Evolutionary conservation across 139 green algal species (phyloP), one percentile per base, ranked within the genome.

Genomic region (Pleodorina starrii): DNA sequence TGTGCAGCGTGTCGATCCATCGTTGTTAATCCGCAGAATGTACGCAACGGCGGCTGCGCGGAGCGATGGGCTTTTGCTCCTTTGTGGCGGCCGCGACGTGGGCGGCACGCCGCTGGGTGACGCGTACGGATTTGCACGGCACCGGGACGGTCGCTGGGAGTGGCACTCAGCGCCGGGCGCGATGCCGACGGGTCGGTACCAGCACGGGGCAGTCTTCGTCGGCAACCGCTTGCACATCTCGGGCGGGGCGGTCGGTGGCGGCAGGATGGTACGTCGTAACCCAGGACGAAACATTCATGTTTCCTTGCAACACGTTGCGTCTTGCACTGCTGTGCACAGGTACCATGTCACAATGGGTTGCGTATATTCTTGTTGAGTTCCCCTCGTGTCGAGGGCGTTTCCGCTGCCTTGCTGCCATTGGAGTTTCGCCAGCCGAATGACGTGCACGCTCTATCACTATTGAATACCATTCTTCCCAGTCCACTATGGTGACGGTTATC

Each of bases 111-210:
- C 98, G 4, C 91, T 99, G 32, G 94, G 93, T 12, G 98, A 99
- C 85, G 97, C 98, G 2, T 99, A 97, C 88, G 98, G 98, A 40
- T 96, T 99, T 89, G 98, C 98, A 2, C 88, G 98, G n/a, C 98
- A 99, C 84, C 90, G 98, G 2, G 98, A 99, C 90, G 98, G 98
- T 29, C 95, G 98, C 50, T 99, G 98, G 98, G 98, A 99, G 93
- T 99, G 98, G 98, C 97, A 98, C 43, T 93, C 95, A n/a, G 98
- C 98, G 2, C 98, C 98, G 17, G 98, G 97, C 25, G 91, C 92
- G 72, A 98, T 99, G 94, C 98, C 98, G 2, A 95, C 94, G 0
- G 93, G 95, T 0, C 91, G 98, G 57, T 99, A 99, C 91, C 98
- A 99, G 93, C 98, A 99, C 89, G 96, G 95, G 4, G 96, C 97